These are phyloP conservation scores for Candida tropicalis DNA, from an alignment of 1,139 yeast species.

Conservation along the genomic window DNA sequence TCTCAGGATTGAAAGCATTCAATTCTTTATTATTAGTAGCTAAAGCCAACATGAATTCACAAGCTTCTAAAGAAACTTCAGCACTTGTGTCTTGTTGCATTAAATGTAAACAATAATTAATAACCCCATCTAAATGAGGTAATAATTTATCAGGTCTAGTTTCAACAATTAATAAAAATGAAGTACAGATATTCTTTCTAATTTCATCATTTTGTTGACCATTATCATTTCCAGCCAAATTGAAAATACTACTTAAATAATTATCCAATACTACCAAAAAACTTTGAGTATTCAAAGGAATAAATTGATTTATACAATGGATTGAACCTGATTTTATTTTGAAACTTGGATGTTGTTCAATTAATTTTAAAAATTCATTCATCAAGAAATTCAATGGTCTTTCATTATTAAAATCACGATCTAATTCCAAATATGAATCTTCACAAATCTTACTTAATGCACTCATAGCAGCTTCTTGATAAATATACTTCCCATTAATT, in stretches of 20 bases:
- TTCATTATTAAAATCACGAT: conserved; percentile 63
- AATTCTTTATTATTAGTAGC: conserved; percentile 61
- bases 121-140: conserved; percentile 83
- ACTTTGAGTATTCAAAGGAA: conserved; percentile 68
- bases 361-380: conserved; percentile 60
- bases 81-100: conserved; percentile 60
- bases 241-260: conserved; percentile 64
- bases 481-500: conserved; percentile 19
- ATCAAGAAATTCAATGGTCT: conserved; percentile 71
- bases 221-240: conserved; percentile 57
- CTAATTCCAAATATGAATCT: conserved; percentile 65
- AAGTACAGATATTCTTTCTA: conserved; percentile 73
- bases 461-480: conserved; percentile 71
- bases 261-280: conserved; percentile 66
- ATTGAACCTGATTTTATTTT: conserved; percentile 65
- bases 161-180: conserved; percentile 75
- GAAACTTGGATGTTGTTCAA: conserved; percentile 37
- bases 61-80: conserved; percentile 85
- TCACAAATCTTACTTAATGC: conserved; percentile 89
- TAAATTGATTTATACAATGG: conserved; percentile 76
- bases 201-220: conserved; percentile 51
- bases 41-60: conserved; percentile 83
- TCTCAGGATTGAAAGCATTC: conserved; percentile 50
- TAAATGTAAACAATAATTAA: conserved; percentile 81
- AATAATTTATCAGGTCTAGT: conserved; percentile 77